Evolutionary conservation across 768 basidiomycete species (phyloP).

Genomic region (Collybia nuda): DNA sequence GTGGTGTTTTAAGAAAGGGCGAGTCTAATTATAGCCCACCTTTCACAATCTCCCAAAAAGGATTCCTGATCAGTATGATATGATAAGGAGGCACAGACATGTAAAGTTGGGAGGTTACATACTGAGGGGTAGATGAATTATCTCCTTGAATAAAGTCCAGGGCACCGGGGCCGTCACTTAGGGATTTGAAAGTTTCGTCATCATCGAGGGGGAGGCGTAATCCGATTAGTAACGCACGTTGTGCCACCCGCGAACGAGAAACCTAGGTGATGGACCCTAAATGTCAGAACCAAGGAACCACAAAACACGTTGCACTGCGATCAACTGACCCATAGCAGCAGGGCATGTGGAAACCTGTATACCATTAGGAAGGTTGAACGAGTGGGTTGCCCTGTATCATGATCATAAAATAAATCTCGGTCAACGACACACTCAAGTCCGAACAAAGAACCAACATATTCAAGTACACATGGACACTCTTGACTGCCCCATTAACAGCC

Average conservation of each 20-base stretch:
- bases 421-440: background rate
- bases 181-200: background rate
- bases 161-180: slow-evolving; percentile 76
- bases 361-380: slow-evolving; percentile 66
- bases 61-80: slow-evolving; percentile 46
- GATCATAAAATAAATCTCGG: slow-evolving; percentile 2
- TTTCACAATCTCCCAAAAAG: slow-evolving; percentile 82
- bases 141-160: slow-evolving; percentile 79
- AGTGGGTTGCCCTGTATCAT: slow-evolving; percentile 53
- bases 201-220: no score
- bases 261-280: slow-evolving; percentile 35
- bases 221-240: slow-evolving; percentile 45
- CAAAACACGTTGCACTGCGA: background rate
- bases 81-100: background rate
- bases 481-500: slow-evolving; percentile 58
- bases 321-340: slow-evolving; percentile 65
- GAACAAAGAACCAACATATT: slow-evolving; percentile 53
- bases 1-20: background rate
- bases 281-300: background rate
- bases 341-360: slow-evolving; percentile 71
- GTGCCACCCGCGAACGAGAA: slow-evolving; percentile 80
- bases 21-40: slow-evolving; percentile 29
- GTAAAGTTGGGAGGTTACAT: slow-evolving; percentile 17
- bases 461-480: slow-evolving; percentile 69
- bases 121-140: slow-evolving; percentile 61